phyloP scores from a whole-genome alignment of 148 eudicot species.

The Persicaria tinctoria region DNA sequence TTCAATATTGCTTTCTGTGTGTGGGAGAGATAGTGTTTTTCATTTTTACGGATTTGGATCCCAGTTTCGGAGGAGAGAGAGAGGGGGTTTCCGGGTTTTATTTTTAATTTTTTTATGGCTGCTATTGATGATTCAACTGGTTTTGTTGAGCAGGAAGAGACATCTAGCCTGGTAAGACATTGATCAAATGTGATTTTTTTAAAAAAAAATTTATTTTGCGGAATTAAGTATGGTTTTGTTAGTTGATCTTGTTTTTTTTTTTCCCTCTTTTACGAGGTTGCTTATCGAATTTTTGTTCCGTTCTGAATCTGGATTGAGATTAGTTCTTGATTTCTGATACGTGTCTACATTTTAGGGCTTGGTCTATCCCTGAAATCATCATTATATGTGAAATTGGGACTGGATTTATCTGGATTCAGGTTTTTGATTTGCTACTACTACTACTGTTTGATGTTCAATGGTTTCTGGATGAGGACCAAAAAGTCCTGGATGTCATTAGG shows the following conservation, averaged over 20 bases:
- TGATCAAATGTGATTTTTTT: background rate
- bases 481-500: background rate
- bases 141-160: constrained; percentile 22
- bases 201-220: background rate
- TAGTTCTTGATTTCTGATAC: background rate
- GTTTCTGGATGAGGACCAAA: background rate
- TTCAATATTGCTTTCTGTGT: background rate
- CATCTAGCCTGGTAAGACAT: constrained; percentile 23
- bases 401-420: background rate
- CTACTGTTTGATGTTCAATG: background rate
- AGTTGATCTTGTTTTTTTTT: background rate
- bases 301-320: background rate
- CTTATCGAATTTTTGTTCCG: background rate
- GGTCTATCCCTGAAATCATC: background rate
- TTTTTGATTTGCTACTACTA: background rate
- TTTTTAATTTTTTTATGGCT: background rate
- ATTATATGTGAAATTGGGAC: background rate
- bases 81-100: background rate
- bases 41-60: background rate
- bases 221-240: background rate
- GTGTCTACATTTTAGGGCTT: constrained; percentile 3
- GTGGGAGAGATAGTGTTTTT: background rate
- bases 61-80: background rate
- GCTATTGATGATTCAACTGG: constrained; percentile 16
- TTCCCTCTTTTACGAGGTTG: background rate